Conservation (phyloP, 495 filamentous ascomycete genomes). For the Aspergillus affinis region DNA sequence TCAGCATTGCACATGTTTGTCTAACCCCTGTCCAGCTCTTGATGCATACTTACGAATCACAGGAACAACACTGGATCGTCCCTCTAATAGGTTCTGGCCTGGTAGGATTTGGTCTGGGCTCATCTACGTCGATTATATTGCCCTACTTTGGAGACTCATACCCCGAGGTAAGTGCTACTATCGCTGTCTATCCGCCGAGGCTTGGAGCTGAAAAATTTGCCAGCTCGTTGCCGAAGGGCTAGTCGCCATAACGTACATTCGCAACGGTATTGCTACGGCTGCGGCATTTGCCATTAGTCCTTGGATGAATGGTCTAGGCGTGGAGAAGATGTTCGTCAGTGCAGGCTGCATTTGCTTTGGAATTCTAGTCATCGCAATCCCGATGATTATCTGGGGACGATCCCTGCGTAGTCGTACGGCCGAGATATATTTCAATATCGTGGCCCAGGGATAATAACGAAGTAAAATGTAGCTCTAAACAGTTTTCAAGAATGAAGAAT, state of each 20-base stretch:
- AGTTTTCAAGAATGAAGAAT: too few relatives aligned
- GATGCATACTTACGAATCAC: not conserved
- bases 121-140: constrained; percentile 19
- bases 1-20: constrained; percentile 22
- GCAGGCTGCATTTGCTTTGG: constrained; percentile 7
- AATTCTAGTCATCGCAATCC: constrained; percentile 2
- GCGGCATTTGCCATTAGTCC: constrained; percentile 8
- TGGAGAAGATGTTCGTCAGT: constrained; percentile 10
- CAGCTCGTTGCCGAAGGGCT: constrained; percentile 12
- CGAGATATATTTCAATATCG: constrained; percentile 4
- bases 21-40: not conserved
- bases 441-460: not conserved
- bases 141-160: constrained; percentile 30
- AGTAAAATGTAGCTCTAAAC: too few relatives aligned
- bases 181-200: not conserved
- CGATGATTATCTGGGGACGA: constrained; percentile 12
- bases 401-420: constrained; percentile 1
- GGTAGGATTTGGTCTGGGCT: constrained; percentile 15
- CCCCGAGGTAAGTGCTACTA: constrained; percentile 19
- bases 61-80: constrained; percentile 20
- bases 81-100: constrained; percentile 20
- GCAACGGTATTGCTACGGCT: constrained; percentile 6
- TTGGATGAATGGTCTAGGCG: constrained; percentile 4
- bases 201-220: not conserved
- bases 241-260: constrained; percentile 5